Evolutionary conservation across 2,329 filamentous ascomycete genomes (phyloP).

Genomic region (Hypoxylon sp.): DNA sequence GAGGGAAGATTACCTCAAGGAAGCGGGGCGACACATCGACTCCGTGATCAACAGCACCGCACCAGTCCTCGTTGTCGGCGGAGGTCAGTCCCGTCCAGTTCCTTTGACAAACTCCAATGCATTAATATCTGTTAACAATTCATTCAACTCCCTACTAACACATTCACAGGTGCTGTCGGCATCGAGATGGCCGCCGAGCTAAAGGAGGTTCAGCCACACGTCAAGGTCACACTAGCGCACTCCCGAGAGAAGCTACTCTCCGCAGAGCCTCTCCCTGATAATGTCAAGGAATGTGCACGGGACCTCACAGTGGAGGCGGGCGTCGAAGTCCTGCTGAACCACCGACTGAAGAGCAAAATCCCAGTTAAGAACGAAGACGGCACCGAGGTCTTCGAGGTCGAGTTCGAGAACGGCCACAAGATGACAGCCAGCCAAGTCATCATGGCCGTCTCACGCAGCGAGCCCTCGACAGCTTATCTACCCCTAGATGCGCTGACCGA

Average conservation of each 20-base stretch:
- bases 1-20: conserved; percentile 73
- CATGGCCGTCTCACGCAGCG: conserved; percentile 76
- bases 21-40: conserved; percentile 73
- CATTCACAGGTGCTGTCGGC: conserved; percentile 76
- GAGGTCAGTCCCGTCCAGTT: conserved; percentile 60
- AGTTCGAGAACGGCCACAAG: conserved; percentile 72
- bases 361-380: conserved; percentile 63
- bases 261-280: conserved; percentile 78
- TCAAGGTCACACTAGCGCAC: conserved; percentile 81
- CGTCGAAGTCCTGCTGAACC: conserved; percentile 75
- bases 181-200: conserved; percentile 87
- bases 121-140: not conserved
- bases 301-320: conserved; percentile 72
- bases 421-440: conserved; percentile 76
- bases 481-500: conserved; percentile 71
- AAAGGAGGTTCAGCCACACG: conserved; percentile 75
- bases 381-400: conserved; percentile 62
- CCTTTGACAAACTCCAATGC: not conserved
- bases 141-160: conserved; percentile 8
- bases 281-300: conserved; percentile 75
- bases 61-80: conserved; percentile 81
- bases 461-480: conserved; percentile 75
- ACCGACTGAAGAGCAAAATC: conserved; percentile 67
- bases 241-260: conserved; percentile 79
- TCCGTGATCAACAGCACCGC: conserved; percentile 66